These are phyloP conservation scores for Amoebophrya sp. DNA, from an alignment of 169 alveolate genomes.

Conservation along the genomic window DNA sequence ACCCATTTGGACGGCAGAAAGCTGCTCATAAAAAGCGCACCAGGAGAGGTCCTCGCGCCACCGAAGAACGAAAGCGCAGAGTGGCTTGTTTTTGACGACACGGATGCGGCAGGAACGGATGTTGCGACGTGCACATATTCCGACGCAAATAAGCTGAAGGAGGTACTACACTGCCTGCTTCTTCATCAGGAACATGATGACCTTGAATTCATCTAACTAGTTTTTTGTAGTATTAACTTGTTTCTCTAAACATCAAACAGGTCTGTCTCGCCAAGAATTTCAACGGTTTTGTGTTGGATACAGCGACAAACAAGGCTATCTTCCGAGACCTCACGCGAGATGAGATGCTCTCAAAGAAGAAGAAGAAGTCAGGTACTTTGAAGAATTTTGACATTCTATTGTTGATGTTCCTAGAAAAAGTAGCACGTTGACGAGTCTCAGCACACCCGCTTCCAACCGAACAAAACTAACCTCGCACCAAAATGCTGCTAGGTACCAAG, in stretches of 20 bases:
- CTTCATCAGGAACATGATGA: no score
- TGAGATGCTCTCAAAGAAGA: not conserved
- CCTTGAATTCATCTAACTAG: no score
- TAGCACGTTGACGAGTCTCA: no score
- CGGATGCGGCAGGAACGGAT: not conserved
- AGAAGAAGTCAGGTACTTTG: conserved; percentile 10
- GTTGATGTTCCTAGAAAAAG: no score
- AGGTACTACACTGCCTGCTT: no score
- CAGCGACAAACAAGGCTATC: not conserved
- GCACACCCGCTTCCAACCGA: no score
- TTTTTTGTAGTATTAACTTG: no score
- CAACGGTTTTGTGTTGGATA: not conserved
- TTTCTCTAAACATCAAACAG: no score
- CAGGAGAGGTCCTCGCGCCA: conserved; percentile 68
- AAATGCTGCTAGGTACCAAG: no score
- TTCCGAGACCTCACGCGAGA: conserved; percentile 4
- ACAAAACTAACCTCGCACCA: no score
- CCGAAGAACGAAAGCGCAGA: conserved; percentile 29
- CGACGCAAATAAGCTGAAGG: not conserved
- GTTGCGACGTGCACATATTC: not conserved
- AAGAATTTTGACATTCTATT: no score
- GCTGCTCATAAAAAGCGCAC: conserved; percentile 53
- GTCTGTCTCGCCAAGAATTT: not conserved
- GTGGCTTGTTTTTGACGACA: not conserved
- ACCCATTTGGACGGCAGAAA: conserved; percentile 65